phyloP scores from a whole-genome alignment of 257 asterid species.

The Sherardia arvensis region DNA sequence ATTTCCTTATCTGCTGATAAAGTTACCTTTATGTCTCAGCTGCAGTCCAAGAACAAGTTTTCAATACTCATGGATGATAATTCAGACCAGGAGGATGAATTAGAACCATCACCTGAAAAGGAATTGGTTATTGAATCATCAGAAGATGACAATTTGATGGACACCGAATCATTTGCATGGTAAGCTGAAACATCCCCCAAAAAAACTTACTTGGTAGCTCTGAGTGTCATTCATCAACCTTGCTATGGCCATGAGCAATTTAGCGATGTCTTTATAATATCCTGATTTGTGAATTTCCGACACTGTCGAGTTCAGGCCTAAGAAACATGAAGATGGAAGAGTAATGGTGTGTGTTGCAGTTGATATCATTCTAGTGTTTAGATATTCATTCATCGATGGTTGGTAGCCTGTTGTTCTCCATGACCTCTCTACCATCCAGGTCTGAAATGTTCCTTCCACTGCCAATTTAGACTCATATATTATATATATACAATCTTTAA shows the following conservation, averaged over 20 bases:
- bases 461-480: background rate
- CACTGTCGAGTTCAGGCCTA: constrained; percentile 6
- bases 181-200: too few species aligned
- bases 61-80: too few species aligned
- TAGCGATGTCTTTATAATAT: constrained; percentile 27
- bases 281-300: constrained; percentile 3
- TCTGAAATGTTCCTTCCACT: constrained; percentile 52
- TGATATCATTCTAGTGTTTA: constrained; percentile 33
- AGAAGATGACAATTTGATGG: too few species aligned
- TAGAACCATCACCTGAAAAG: too few species aligned
- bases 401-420: constrained; percentile 37
- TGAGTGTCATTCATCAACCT: constrained; percentile 49
- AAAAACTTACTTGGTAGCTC: constrained; percentile 37
- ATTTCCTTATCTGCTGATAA: too few species aligned
- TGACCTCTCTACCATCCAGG: constrained; percentile 56
- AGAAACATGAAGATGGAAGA: constrained; percentile 36
- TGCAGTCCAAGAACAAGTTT: too few species aligned
- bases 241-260: constrained; percentile 36
- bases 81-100: too few species aligned
- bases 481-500: background rate
- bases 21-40: too few species aligned
- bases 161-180: too few species aligned
- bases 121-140: too few species aligned
- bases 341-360: constrained; percentile 28
- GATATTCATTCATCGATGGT: constrained; percentile 40